Conservation (phyloP, 495 filamentous ascomycete genomes). For the Hyaloscypha hepaticicola region DNA sequence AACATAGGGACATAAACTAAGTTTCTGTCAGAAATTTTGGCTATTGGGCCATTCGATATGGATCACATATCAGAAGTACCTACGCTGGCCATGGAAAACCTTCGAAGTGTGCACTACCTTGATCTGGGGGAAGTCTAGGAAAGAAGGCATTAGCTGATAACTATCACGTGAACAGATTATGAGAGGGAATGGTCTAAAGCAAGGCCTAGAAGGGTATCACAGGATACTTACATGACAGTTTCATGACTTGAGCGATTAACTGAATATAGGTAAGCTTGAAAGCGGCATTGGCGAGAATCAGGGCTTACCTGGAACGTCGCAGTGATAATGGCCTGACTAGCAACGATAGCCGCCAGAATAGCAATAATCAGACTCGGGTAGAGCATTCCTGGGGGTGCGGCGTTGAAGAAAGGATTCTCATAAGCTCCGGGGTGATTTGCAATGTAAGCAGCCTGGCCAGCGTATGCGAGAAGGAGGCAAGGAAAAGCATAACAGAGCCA, state of each 20-base stretch:
- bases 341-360: slow-evolving; percentile 68
- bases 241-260: slow-evolving; percentile 71
- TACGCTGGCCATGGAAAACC: slow-evolving; percentile 60
- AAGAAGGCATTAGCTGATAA: background rate
- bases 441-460: slow-evolving; percentile 72
- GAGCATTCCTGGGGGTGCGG: slow-evolving; percentile 62
- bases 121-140: slow-evolving; percentile 62
- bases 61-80: background rate
- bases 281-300: background rate
- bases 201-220: background rate
- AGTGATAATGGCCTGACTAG: slow-evolving; percentile 73
- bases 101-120: slow-evolving; percentile 65
- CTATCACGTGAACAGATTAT: background rate
- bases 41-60: background rate
- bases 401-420: slow-evolving; percentile 68
- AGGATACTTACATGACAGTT: slow-evolving; percentile 48
- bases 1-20: slow-evolving; percentile 62
- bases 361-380: slow-evolving; percentile 64
- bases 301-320: slow-evolving; percentile 55
- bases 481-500: slow-evolving; percentile 65
- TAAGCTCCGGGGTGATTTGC: slow-evolving; percentile 57
- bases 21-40: background rate
- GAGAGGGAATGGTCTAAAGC: no score
- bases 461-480: slow-evolving; percentile 66
- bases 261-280: background rate